Conservation (phyloP, 768 basidiomycete species). For the Amanita rubescens region DNA sequence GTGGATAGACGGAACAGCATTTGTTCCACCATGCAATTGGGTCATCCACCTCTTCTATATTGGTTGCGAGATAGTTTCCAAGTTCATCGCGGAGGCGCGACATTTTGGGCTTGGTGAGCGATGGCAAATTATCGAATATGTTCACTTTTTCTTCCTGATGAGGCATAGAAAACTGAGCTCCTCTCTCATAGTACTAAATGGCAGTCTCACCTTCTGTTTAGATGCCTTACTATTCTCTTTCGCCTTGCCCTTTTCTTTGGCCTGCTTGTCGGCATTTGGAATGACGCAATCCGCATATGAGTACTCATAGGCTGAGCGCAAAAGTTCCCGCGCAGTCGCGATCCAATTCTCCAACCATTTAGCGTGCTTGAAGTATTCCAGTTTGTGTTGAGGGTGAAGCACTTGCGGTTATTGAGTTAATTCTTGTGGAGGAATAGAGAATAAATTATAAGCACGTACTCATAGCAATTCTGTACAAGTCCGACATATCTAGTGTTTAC, state of each 20-base stretch:
- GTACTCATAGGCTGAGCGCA: neutral
- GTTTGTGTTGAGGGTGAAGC: constrained; percentile 27
- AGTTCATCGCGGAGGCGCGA: neutral
- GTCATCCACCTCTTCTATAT: neutral
- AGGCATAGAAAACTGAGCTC: too few relatives aligned
- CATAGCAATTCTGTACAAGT: neutral
- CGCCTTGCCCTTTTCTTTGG: neutral
- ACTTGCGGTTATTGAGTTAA: constrained; percentile 13
- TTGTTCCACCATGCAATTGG: neutral
- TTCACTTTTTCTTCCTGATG: neutral
- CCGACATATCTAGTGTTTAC: too few relatives aligned
- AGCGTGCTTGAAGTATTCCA: constrained; percentile 23
- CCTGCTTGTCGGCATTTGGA: neutral
- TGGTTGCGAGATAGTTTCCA: neutral
- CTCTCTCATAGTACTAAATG: too few relatives aligned
- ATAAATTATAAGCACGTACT: neutral
- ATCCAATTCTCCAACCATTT: constrained; percentile 22
- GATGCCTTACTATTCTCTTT: neutral
- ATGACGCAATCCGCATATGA: neutral
- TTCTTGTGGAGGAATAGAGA: neutral
- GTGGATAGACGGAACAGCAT: neutral
- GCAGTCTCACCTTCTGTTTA: neutral
- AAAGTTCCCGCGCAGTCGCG: constrained; percentile 11
- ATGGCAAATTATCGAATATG: neutral
- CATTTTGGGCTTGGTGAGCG: neutral